phyloP scores from a whole-genome alignment of 805 yeast genomes.

The Sugiyamaella chiloensis region DNA sequence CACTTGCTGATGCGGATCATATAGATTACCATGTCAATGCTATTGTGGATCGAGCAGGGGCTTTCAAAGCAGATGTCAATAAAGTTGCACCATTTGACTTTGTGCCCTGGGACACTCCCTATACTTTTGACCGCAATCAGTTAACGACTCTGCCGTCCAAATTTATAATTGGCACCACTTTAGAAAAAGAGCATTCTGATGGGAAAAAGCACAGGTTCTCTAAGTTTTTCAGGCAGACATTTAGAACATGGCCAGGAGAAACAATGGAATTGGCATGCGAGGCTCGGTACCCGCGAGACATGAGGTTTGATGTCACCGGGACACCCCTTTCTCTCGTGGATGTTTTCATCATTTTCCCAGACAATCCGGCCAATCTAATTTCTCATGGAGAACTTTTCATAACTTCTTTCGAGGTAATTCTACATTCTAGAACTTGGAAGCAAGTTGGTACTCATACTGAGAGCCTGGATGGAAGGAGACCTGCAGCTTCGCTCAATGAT shows the following conservation, averaged over 20 bases:
- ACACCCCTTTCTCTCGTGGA: neutral
- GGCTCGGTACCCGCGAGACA: neutral
- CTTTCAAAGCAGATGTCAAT: neutral
- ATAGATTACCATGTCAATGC: neutral
- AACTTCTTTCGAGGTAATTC: neutral
- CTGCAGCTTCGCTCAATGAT: neutral
- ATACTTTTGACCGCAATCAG: neutral
- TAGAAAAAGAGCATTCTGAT: neutral
- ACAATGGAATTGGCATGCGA: neutral
- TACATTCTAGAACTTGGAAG: neutral
- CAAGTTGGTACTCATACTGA: neutral
- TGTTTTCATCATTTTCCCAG: neutral
- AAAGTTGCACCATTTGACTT: neutral
- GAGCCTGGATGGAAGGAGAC: neutral
- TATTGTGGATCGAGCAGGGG: neutral
- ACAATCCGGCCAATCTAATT: neutral
- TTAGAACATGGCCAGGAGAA: neutral
- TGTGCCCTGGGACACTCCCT: neutral
- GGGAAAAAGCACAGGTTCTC: neutral
- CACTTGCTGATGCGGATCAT: neutral
- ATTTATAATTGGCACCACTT: neutral
- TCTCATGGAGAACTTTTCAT: neutral
- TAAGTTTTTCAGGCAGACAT: neutral
- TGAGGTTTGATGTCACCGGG: neutral
- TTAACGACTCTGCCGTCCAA: neutral